Percentiles rank a stretch among this genome's conserved stretches.
Conservation (phyloP, 164 flowering plant species). For the Chimonanthus salicifolius region DNA sequence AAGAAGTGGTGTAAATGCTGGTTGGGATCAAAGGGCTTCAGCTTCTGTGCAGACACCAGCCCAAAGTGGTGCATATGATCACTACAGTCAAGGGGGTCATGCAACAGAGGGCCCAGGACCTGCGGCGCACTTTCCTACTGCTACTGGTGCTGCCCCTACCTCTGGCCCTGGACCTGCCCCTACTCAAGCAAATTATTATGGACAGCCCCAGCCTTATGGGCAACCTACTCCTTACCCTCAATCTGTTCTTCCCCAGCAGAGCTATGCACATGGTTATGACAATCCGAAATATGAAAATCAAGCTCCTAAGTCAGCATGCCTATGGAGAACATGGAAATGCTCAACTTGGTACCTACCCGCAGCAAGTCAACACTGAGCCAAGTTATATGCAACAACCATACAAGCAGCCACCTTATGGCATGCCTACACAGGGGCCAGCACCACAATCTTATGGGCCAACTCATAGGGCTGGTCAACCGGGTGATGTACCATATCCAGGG, state of each 20-base stretch:
- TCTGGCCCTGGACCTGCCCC: conserved; percentile 21
- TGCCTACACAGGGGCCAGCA: conserved; percentile 45
- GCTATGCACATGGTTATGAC: conserved; percentile 63
- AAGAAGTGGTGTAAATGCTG: conserved; percentile 48
- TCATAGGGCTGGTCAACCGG: conserved; percentile 51
- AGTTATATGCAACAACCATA: conserved; percentile 57
- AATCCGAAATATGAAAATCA: conserved; percentile 55
- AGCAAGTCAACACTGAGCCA: conserved; percentile 29
- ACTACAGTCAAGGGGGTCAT: conserved; percentile 51
- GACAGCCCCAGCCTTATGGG: conserved; percentile 54
- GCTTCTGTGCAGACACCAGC: conserved; percentile 40
- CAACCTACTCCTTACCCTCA: conserved; percentile 55
- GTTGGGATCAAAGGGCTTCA: conserved; percentile 84
- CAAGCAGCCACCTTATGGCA: conserved; percentile 36
- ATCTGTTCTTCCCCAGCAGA: conserved; percentile 46
- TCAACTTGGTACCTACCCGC: conserved; percentile 43
- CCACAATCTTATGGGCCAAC: conserved; percentile 60
- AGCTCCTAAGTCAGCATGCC: conserved; percentile 35
- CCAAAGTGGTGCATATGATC: conserved; percentile 52
- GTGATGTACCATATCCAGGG: conserved; percentile 51
- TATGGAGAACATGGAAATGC: conserved; percentile 54
- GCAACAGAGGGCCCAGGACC: conserved; percentile 22
- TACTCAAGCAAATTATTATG: conserved; percentile 63
- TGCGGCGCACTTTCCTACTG: conserved; percentile 16
- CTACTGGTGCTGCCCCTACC: conserved; percentile 13